Evolutionary conservation across 495 filamentous ascomycete genomes (phyloP).

Genomic region (Melanomma pulvis-pyrius): DNA sequence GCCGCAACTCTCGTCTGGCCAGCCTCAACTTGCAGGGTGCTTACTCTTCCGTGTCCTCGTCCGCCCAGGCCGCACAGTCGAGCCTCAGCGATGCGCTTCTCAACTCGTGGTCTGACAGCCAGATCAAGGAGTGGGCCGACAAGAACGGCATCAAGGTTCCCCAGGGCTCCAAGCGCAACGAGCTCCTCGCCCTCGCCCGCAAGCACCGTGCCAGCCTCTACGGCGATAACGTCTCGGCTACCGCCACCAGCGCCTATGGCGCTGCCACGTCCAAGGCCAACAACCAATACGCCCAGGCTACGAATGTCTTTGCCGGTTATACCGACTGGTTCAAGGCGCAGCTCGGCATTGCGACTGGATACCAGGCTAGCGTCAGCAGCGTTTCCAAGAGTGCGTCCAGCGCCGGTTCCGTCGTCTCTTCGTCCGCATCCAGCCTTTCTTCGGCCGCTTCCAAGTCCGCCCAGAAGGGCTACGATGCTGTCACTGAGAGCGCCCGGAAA

Average conservation of each 20-base stretch:
- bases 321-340: slow-evolving; percentile 75
- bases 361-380: slow-evolving; percentile 38
- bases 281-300: slow-evolving; percentile 67
- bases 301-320: slow-evolving; percentile 55
- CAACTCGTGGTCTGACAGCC: slow-evolving; percentile 82
- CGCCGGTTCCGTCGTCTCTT: slow-evolving; percentile 25
- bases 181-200: slow-evolving; percentile 85
- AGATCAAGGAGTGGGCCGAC: slow-evolving; percentile 77
- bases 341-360: slow-evolving; percentile 52
- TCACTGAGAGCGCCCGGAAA: slow-evolving; percentile 67
- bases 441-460: slow-evolving; percentile 12
- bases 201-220: slow-evolving; percentile 79
- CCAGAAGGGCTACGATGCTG: slow-evolving; percentile 51
- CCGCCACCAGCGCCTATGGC: slow-evolving; percentile 67
- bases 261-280: slow-evolving; percentile 83
- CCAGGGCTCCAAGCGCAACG: slow-evolving; percentile 87
- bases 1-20: slow-evolving; percentile 84
- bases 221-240: slow-evolving; percentile 63
- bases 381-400: slow-evolving; percentile 11
- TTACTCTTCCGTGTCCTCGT: slow-evolving; percentile 62
- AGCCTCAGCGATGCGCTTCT: slow-evolving; percentile 80
- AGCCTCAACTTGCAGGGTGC: slow-evolving; percentile 63
- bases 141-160: slow-evolving; percentile 79
- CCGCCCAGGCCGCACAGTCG: slow-evolving; percentile 67
- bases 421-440: slow-evolving; percentile 13